Percentiles rank a stretch among this genome's conserved stretches.
These are phyloP conservation scores for Russula lepida DNA, from an alignment of 768 basidiomycete genomes.

Conservation along the genomic window DNA sequence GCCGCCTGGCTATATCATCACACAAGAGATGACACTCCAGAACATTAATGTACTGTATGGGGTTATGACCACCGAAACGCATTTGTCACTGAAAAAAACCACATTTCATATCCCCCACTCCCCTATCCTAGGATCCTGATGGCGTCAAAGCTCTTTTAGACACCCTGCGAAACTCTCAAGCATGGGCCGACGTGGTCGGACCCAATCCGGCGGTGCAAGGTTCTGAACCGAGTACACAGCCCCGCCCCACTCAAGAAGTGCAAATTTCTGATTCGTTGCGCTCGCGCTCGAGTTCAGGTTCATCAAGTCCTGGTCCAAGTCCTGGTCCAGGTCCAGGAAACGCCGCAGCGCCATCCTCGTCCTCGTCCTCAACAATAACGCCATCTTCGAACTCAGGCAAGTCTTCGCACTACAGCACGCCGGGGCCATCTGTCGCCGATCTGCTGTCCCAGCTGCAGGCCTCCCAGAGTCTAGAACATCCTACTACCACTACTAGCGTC, in stretches of 20 bases:
- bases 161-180: constrained; percentile 54
- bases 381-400: constrained; percentile 1
- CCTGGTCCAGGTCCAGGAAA: not conserved
- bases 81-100: not conserved
- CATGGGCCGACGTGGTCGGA: constrained; percentile 49
- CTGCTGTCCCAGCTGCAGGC: constrained; percentile 17
- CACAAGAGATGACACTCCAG: constrained; percentile 2
- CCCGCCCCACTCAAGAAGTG: not conserved
- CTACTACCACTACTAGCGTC: not conserved
- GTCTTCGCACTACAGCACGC: constrained; percentile 10
- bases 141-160: constrained; percentile 62
- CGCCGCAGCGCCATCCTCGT: not conserved
- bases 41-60: constrained; percentile 15
- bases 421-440: constrained; percentile 16
- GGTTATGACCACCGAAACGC: not conserved
- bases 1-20: not conserved
- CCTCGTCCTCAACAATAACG: not conserved
- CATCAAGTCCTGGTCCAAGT: not conserved
- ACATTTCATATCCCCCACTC: not conserved
- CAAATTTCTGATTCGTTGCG: constrained; percentile 1
- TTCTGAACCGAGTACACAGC: constrained; percentile 2
- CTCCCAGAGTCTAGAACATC: not conserved
- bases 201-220: constrained; percentile 6
- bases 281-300: not conserved
- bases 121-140: constrained; percentile 14